Base-by-base conservation (phyloP, 345 rosid species). In the Streptanthus diversifolius region DNA sequence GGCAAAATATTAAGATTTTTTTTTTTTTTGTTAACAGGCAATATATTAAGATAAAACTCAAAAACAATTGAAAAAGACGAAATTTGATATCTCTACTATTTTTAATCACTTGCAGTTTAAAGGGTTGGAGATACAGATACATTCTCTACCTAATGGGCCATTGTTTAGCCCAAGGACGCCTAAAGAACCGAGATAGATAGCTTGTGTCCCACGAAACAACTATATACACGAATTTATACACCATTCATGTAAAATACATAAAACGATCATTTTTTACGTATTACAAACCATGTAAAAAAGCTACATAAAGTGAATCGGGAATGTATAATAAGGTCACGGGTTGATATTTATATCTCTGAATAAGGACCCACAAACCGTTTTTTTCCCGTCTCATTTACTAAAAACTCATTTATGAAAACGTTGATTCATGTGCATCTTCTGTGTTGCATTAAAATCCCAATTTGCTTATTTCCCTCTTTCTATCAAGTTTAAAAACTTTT, bases 371-470 rank as follows among this genome's bases (percentile, higher is more conserved):
- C 71, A 41, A 60, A 49, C 48, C 40, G 1, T 19, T 35, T 56
- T 56, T 36, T 19, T 41, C 58, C 41, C 53, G 8, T 56, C 44
- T 55, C 68, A 71, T 61, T 60, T 14, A 68, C 71, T 66, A n/a
- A 36, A 49, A 4, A 24, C 35, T 36, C 57, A 29, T 39, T n/a
- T n/a, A n/a, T n/a, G n/a, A n/a, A n/a, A 60, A 67, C 68, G 63
- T 51, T 56, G 79, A 64, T 73, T 72, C 44, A 70, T 73, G 80
- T 82, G 81, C 63, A 36, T 66, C 73, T 59, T 75, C 74, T 62
- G 61, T 53, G 77, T 73, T 68, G 62, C 63, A 75, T 75, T 74
- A 39, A 75, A 68, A 59, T 22, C 68, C 56, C 78, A 58, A 67
- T 59, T 67, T 74, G 54, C 61, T 58, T 67, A 12, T 21, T 66